Evolutionary conservation across 1,284 basidiomycete species (phyloP).

Genomic region (Exobasidium cylindrosporum): DNA sequence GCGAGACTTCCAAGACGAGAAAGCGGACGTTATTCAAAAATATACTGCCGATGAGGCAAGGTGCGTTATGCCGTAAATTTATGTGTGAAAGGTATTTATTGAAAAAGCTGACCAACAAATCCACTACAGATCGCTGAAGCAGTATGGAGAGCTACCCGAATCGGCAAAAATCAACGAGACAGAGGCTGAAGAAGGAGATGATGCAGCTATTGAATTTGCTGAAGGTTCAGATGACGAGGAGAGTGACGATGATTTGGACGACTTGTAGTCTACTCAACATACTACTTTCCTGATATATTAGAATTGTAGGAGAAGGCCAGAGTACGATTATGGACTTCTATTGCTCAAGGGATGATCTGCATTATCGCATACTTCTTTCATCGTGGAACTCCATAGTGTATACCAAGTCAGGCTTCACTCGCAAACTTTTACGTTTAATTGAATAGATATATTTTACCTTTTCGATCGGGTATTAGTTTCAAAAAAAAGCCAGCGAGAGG

Average conservation of each 20-base stretch:
- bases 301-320: no score
- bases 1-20: conserved; percentile 98
- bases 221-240: conserved; percentile 53
- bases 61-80: conserved; percentile 1
- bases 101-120: neutral
- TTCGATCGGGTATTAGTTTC: no score
- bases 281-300: no score
- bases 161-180: conserved; percentile 99
- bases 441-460: no score
- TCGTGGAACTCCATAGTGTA: no score
- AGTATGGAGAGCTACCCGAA: conserved; percentile 94
- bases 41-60: conserved; percentile 84
- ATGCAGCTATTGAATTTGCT: conserved; percentile 55
- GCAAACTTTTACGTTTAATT: no score
- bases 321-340: no score
- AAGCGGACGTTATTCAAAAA: conserved; percentile 98
- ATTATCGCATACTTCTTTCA: no score
- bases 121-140: conserved; percentile 69
- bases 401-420: no score
- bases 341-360: no score
- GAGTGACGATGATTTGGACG: conserved; percentile 43
- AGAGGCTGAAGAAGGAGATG: conserved; percentile 61
- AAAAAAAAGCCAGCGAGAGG: no score
- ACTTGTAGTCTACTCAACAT: conserved; percentile 16
- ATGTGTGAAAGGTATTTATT: neutral